Percentiles rank a stretch among this genome's conserved stretches.
Conservation (phyloP, 345 rosid genomes). For the Melaleuca quinquenervia region DNA sequence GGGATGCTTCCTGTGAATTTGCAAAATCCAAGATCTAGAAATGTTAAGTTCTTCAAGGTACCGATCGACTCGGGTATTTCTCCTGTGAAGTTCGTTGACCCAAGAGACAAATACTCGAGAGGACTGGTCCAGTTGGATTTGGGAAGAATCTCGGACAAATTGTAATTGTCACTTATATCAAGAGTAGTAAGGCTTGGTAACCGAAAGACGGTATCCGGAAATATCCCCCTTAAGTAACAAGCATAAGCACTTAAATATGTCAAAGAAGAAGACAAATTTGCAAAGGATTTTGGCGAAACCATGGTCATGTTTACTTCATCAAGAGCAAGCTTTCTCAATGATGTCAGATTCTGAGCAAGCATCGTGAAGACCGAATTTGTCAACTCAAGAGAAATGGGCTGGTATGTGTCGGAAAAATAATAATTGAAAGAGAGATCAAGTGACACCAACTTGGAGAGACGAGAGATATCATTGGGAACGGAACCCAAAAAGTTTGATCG, state of each 20-base stretch:
- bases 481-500: accelerated
- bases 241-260: accelerated
- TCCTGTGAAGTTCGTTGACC: accelerated
- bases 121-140: neutral
- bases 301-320: accelerated
- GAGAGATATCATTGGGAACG: neutral
- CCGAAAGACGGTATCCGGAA: neutral
- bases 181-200: neutral
- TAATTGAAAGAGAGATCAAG: neutral
- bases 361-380: neutral
- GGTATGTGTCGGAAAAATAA: accelerated
- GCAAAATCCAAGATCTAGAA: neutral
- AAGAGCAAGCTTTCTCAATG: neutral
- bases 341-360: neutral
- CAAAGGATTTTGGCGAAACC: neutral
- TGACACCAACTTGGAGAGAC: neutral
- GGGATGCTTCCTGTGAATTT: neutral
- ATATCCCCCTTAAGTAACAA: neutral
- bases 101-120: neutral
- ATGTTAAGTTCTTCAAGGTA: accelerated
- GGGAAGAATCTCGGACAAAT: neutral
- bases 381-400: neutral
- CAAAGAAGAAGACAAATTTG: neutral
- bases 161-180: accelerated
- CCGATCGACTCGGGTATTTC: neutral